These are phyloP conservation scores for Penicillium coprophilum DNA, from an alignment of 495 filamentous ascomycete species.

Conservation along the genomic window DNA sequence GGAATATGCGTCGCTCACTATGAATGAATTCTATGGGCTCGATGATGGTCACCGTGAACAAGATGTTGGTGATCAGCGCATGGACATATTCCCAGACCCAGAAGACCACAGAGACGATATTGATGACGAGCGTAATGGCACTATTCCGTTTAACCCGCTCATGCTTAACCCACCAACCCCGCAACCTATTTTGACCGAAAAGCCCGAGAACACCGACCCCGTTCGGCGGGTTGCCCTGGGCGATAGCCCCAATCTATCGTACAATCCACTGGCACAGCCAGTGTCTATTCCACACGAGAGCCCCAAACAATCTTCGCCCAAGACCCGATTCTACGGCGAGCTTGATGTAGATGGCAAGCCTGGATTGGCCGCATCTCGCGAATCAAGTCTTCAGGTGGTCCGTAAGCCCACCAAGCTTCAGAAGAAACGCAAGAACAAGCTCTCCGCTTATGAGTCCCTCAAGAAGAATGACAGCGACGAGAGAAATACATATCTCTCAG, in stretches of 20 bases:
- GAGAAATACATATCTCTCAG: slow-evolving; percentile 16
- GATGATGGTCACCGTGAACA: slow-evolving; percentile 39
- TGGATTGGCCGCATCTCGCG: slow-evolving; percentile 26
- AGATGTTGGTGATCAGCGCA: slow-evolving; percentile 40
- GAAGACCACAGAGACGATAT: slow-evolving; percentile 44
- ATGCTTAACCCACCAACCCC: slow-evolving; percentile 56
- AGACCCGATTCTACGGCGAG: slow-evolving; percentile 41
- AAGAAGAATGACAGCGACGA: slow-evolving; percentile 37
- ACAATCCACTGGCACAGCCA: slow-evolving; percentile 24
- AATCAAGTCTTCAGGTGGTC: slow-evolving; percentile 22
- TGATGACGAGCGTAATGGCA: slow-evolving; percentile 32
- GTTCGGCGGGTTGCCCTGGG: slow-evolving; percentile 32
- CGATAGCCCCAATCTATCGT: slow-evolving; percentile 39
- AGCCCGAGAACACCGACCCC: slow-evolving; percentile 26
- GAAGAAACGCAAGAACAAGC: slow-evolving; percentile 38
- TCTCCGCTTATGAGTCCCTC: slow-evolving; percentile 35
- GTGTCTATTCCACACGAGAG: slow-evolving; percentile 14
- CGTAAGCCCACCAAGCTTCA: slow-evolving; percentile 35
- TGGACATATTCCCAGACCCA: slow-evolving; percentile 49
- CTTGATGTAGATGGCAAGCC: slow-evolving; percentile 27
- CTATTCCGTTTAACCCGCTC: slow-evolving; percentile 47
- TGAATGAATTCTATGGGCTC: slow-evolving; percentile 38
- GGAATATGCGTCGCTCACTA: slow-evolving; percentile 44
- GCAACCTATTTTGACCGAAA: slow-evolving; percentile 30
- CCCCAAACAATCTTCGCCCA: slow-evolving; percentile 27